Conservation (phyloP, 2,329 filamentous ascomycete species). For the Fusarium nematophilum region DNA sequence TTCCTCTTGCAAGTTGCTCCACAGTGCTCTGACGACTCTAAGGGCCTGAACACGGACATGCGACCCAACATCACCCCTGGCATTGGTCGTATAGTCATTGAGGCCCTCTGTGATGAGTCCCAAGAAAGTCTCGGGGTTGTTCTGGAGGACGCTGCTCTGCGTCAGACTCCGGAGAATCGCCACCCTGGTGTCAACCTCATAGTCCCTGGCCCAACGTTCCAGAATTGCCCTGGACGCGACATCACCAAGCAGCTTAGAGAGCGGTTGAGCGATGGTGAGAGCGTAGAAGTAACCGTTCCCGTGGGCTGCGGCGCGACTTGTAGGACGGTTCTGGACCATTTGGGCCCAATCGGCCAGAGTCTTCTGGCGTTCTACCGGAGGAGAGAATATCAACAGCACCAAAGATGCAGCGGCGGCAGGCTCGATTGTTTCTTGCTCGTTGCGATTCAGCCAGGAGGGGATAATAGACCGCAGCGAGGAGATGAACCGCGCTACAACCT, state of each 20-base stretch:
- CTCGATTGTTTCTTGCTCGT: conserved; percentile 62
- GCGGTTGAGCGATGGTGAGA: conserved; percentile 61
- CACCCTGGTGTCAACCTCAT: conserved; percentile 63
- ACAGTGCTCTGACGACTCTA: conserved; percentile 76
- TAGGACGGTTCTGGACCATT: conserved; percentile 51
- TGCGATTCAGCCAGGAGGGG: conserved; percentile 59
- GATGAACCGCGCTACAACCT: conserved; percentile 35
- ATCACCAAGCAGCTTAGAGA: conserved; percentile 46
- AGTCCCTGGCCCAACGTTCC: conserved; percentile 64
- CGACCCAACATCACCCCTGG: conserved; percentile 90
- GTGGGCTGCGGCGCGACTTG: conserved; percentile 50
- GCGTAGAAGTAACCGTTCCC: conserved; percentile 66
- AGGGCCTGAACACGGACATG: conserved; percentile 85
- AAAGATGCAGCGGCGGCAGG: conserved; percentile 64
- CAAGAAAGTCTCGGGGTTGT: conserved; percentile 56
- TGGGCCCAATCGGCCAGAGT: conserved; percentile 61
- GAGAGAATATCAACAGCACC: conserved; percentile 60
- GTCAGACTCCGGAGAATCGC: conserved; percentile 67
- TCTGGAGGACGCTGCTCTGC: conserved; percentile 57
- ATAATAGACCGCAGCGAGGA: conserved; percentile 50
- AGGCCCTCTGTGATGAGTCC: conserved; percentile 68
- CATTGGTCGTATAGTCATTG: conserved; percentile 91
- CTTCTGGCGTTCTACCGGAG: conserved; percentile 47
- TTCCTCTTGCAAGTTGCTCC: conserved; percentile 50
- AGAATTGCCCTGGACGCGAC: conserved; percentile 59